Base-by-base conservation (phyloP, 257 asterid genomes). In the Craterostigma plantagineum region DNA sequence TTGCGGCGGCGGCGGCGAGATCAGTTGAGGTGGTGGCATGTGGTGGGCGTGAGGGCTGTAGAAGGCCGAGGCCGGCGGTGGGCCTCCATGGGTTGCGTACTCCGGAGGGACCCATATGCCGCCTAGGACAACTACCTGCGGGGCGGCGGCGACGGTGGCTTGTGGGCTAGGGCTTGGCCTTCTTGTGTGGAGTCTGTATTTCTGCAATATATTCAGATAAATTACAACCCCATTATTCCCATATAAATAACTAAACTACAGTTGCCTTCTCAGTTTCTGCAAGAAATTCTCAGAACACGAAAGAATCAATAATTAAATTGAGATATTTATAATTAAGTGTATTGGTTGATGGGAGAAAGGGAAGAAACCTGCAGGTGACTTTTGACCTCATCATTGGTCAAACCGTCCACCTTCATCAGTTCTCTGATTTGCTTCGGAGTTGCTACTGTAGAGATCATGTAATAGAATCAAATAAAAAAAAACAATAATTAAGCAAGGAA, bases 361-460 rank as follows among this genome's bases (percentile, higher is more conserved):
- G 9, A 23, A 42, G n/a, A n/a, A 12, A 72, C 97, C 94, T 86
- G 97, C 48, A 86, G 59, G 56, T 86, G 97, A 73, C 94, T 86
- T 86, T 86, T 86, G 63, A 86, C 97, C 74, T 86, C 97, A 73
- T 86, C 97, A 73, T 86, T 86, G 69, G 97, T 81, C 66, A 86
- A 61, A 45, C 94, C 97, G 51, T 86, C 97, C 16, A 86, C 97
- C 71, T 86, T 81, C 97, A 86, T 86, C 55, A 86, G 71, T 35
- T 86, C 97, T 61, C 93, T 68, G 46, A 86, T 86, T 61, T 86
- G 94, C 50, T 86, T 86, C 33, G 97, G 97, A 23, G 97, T 86
- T 45, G 97, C 97, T 67, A 78, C 97, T 86, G 85, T 65, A 46
- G 6, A n/a, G 14, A 35, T 9, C 11, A 35, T 7, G 40, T n/a